Conservation (phyloP, 2,329 filamentous ascomycete genomes). For the Exophiala alcalophila region DNA sequence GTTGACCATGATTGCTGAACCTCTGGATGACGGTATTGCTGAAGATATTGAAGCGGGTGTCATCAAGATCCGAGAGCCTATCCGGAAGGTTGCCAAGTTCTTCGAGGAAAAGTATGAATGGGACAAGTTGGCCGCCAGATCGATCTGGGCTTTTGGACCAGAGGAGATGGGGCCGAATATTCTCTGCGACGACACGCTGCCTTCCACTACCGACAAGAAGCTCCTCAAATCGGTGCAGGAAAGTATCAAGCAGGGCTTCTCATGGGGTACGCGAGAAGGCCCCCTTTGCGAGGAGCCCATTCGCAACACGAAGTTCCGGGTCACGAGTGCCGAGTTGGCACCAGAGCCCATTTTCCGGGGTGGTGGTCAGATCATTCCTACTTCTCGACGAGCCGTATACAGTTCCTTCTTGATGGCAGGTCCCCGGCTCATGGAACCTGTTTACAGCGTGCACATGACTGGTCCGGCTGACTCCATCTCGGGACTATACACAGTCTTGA, state of each 20-base stretch:
- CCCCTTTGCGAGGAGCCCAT: slow-evolving; percentile 98
- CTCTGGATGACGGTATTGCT: slow-evolving; percentile 89
- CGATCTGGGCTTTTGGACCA: slow-evolving; percentile 97
- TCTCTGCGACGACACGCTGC: slow-evolving; percentile 91
- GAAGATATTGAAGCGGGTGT: slow-evolving; percentile 88
- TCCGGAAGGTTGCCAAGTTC: slow-evolving; percentile 90
- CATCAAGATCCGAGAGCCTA: slow-evolving; percentile 88
- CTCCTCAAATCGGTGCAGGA: slow-evolving; percentile 82
- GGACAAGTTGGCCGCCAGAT: slow-evolving; percentile 89
- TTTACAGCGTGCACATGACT: slow-evolving; percentile 90
- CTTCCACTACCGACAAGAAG: slow-evolving; percentile 92
- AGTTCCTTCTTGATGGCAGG: slow-evolving; percentile 96
- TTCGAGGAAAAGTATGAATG: slow-evolving; percentile 97
- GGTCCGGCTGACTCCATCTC: slow-evolving; percentile 86
- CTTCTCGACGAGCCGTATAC: slow-evolving; percentile 87
- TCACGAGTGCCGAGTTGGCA: slow-evolving; percentile 85
- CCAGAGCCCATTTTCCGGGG: slow-evolving; percentile 90
- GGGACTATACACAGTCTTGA: slow-evolving; percentile 86
- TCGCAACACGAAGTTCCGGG: slow-evolving; percentile 94
- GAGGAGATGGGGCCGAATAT: slow-evolving; percentile 95
- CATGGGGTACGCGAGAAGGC: slow-evolving; percentile 92
- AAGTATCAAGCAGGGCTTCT: slow-evolving; percentile 91
- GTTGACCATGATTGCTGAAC: slow-evolving; percentile 96
- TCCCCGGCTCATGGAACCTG: slow-evolving; percentile 91
- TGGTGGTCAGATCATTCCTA: slow-evolving; percentile 96